These are phyloP conservation scores for Diplodia seriata DNA, from an alignment of 2,329 filamentous ascomycete genomes.

Conservation along the genomic window DNA sequence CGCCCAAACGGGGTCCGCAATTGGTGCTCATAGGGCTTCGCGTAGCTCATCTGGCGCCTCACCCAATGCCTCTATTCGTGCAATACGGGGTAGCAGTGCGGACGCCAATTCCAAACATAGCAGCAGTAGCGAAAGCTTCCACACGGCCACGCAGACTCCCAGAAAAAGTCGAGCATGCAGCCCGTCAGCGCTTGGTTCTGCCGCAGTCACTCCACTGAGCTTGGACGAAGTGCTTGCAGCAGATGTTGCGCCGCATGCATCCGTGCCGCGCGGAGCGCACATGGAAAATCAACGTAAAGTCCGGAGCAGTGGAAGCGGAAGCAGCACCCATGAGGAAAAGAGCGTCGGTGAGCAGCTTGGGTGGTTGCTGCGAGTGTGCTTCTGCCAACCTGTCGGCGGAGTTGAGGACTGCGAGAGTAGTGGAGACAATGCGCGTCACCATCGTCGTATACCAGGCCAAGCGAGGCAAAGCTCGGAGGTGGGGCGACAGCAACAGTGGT, in stretches of 20 bases:
- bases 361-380: slow-evolving; percentile 43
- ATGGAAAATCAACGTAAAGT: not conserved
- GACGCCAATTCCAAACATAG: not conserved
- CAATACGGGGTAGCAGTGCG: not conserved
- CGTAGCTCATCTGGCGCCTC: slow-evolving; percentile 9
- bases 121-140: slow-evolving; percentile 13
- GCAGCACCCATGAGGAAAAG: slow-evolving; percentile 12
- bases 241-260: not conserved
- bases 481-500: not conserved
- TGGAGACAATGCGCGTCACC: slow-evolving; percentile 40
- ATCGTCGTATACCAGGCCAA: not conserved
- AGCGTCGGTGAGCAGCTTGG: slow-evolving; percentile 34
- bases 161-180: not conserved
- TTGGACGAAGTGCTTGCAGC: not conserved
- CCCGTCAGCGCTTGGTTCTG: not conserved
- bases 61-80: not conserved
- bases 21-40: slow-evolving; percentile 12
- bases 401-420: slow-evolving; percentile 53
- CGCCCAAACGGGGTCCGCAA: slow-evolving; percentile 33
- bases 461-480: not conserved
- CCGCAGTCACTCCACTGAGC: slow-evolving; percentile 1
- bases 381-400: slow-evolving; percentile 49
- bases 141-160: slow-evolving; percentile 20
- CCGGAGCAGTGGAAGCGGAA: not conserved
- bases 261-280: not conserved